phyloP scores from a whole-genome alignment of 768 basidiomycete species.

The Cystofilobasidium capitatum region DNA sequence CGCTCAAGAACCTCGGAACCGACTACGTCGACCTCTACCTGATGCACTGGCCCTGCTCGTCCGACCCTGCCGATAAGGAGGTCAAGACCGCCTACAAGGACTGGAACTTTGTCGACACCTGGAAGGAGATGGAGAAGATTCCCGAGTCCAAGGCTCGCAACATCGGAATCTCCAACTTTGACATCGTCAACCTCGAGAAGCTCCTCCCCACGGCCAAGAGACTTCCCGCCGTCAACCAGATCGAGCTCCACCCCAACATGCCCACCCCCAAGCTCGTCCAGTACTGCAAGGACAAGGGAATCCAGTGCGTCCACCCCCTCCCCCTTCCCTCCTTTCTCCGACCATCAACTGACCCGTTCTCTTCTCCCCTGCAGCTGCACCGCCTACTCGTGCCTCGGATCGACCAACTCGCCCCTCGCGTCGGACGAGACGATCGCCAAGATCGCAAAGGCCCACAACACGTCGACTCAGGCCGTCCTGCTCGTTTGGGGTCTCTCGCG shows the following conservation, averaged over 20 bases:
- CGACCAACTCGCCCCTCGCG: slow-evolving; percentile 10
- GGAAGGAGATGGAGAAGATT: slow-evolving; percentile 65
- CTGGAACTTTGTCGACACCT: slow-evolving; percentile 68
- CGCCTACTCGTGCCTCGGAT: slow-evolving; percentile 4
- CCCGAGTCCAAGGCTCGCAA: slow-evolving; percentile 36
- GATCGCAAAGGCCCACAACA: slow-evolving; percentile 55
- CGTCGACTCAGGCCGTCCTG: slow-evolving; percentile 69
- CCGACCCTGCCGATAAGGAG: slow-evolving; percentile 1
- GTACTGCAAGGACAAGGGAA: slow-evolving; percentile 33
- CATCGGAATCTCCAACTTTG: slow-evolving; percentile 21
- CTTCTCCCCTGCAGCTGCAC: neutral
- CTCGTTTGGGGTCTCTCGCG: slow-evolving; percentile 60
- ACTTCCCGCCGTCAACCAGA: slow-evolving; percentile 26
- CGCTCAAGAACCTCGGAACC: slow-evolving; percentile 58
- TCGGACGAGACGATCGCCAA: slow-evolving; percentile 49
- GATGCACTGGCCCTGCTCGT: slow-evolving; percentile 29
- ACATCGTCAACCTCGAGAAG: slow-evolving; percentile 8
- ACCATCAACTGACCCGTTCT: neutral
- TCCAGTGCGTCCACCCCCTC: slow-evolving; percentile 19
- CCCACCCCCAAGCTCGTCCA: slow-evolving; percentile 14
- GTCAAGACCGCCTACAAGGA: slow-evolving; percentile 53
- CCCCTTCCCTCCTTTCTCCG: neutral
- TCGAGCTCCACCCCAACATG: slow-evolving; percentile 23
- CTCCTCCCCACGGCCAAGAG: slow-evolving; percentile 29
- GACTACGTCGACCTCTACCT: slow-evolving; percentile 70